phyloP scores from a whole-genome alignment of 78 protist genomes.

The Chrysochromulina parva region DNA sequence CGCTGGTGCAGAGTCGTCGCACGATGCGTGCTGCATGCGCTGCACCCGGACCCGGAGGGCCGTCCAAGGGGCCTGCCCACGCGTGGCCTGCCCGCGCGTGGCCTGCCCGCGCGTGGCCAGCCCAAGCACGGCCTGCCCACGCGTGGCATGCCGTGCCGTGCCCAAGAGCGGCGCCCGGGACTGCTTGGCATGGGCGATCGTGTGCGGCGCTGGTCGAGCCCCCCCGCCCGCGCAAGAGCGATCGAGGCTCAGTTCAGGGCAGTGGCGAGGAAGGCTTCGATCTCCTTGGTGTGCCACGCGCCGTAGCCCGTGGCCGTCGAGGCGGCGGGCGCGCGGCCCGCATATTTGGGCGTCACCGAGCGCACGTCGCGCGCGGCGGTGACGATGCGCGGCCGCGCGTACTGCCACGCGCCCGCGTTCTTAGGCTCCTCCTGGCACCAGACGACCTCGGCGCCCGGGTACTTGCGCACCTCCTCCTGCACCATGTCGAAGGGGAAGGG shows the following conservation, averaged over 20 bases:
- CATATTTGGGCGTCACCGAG: background rate
- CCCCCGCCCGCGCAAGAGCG: too few relatives aligned
- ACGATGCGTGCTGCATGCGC: too few relatives aligned
- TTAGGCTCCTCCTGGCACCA: conserved; percentile 94
- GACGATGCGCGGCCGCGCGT: conserved; percentile 65
- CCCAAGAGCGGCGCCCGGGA: too few relatives aligned
- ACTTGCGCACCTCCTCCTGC: conserved; percentile 38
- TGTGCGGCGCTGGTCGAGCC: too few relatives aligned
- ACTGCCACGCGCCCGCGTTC: conserved; percentile 79
- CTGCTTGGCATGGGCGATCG: too few relatives aligned
- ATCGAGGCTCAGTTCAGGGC: background rate
- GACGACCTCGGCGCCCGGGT: conserved; percentile 69
- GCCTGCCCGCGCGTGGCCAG: too few relatives aligned
- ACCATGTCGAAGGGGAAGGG: conserved; percentile 94
- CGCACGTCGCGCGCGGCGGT: conserved; percentile 24
- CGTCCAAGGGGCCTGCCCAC: too few relatives aligned
- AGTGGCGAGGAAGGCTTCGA: background rate
- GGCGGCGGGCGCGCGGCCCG: background rate
- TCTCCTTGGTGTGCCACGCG: background rate
- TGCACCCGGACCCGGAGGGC: too few relatives aligned
- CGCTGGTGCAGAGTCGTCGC: too few relatives aligned
- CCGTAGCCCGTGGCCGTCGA: background rate
- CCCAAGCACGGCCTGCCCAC: too few relatives aligned
- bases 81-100: too few relatives aligned
- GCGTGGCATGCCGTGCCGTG: too few relatives aligned